These are phyloP conservation scores for Cystobasidiaceae sp. DNA, from an alignment of 1,284 basidiomycete genomes.

Conservation along the genomic window DNA sequence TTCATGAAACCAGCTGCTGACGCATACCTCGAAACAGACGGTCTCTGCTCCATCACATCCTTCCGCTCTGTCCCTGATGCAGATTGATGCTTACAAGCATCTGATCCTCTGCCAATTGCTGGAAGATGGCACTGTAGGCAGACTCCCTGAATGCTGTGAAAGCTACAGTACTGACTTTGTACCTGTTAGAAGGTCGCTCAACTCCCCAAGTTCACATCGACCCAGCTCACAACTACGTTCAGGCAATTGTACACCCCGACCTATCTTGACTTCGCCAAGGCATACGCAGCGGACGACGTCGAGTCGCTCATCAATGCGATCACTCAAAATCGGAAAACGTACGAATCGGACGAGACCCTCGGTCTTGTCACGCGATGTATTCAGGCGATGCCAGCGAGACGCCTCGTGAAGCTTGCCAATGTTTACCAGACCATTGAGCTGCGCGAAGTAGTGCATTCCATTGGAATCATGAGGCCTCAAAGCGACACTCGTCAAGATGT, in stretches of 20 bases:
- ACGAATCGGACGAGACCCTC: slow-evolving; percentile 48
- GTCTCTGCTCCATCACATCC: slow-evolving; percentile 61
- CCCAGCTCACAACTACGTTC: slow-evolving; percentile 55
- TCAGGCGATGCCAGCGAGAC: slow-evolving; percentile 1
- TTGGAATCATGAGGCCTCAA: neutral
- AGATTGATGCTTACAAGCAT: slow-evolving; percentile 80
- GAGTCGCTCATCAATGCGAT: slow-evolving; percentile 50
- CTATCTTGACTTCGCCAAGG: slow-evolving; percentile 58
- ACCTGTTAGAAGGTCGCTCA: slow-evolving; percentile 50
- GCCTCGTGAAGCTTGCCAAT: slow-evolving; percentile 5
- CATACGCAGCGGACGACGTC: slow-evolving; percentile 57
- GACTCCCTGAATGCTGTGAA: neutral
- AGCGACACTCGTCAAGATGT: neutral
- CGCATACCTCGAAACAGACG: slow-evolving; percentile 45
- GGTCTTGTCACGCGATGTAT: slow-evolving; percentile 10
- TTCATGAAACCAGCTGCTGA: no score
- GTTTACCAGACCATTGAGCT: slow-evolving; percentile 16
- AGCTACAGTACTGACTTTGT: neutral
- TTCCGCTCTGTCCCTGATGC: slow-evolving; percentile 58
- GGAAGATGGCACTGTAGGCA: slow-evolving; percentile 59
- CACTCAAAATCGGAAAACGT: slow-evolving; percentile 56
- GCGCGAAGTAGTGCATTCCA: neutral
- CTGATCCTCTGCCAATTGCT: slow-evolving; percentile 68
- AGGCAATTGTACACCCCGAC: slow-evolving; percentile 53
- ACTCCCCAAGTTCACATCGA: slow-evolving; percentile 64